Evolutionary conservation across 106 monocot genomes (phyloP).

Genomic region (Gastrodia elata): DNA sequence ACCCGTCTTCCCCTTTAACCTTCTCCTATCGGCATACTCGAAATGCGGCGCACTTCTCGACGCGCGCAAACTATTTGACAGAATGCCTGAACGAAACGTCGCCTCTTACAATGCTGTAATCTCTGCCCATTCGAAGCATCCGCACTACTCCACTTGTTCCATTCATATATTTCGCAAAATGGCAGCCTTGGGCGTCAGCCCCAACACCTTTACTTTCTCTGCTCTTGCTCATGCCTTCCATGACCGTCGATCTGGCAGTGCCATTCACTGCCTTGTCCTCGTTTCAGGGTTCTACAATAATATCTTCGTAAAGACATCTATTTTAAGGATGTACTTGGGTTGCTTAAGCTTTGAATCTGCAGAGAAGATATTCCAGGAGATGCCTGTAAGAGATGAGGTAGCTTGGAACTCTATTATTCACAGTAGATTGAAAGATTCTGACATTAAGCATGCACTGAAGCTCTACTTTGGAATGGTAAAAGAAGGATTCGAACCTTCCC

Average conservation of each 20-base stretch:
- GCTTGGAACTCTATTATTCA: slow-evolving; percentile 66
- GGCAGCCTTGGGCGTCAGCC: slow-evolving; percentile 18
- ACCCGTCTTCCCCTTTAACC: slow-evolving; percentile 61
- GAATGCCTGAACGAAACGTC: slow-evolving; percentile 44
- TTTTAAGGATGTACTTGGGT: slow-evolving; percentile 54
- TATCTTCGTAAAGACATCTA: slow-evolving; percentile 47
- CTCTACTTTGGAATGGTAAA: slow-evolving; percentile 24
- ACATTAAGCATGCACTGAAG: slow-evolving; percentile 12
- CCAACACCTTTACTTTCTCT: slow-evolving; percentile 42
- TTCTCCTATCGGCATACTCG: slow-evolving; percentile 50
- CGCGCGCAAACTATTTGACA: slow-evolving; percentile 53
- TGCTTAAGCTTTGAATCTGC: slow-evolving; percentile 20
- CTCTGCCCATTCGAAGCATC: slow-evolving; percentile 36
- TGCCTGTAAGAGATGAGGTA: slow-evolving; percentile 42
- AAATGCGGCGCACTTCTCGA: slow-evolving; percentile 29
- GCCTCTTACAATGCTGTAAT: slow-evolving; percentile 72
- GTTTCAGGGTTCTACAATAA: slow-evolving; percentile 29
- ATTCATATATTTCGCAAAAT: slow-evolving; percentile 32
- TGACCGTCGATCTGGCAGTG: slow-evolving; percentile 16
- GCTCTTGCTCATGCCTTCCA: slow-evolving; percentile 42
- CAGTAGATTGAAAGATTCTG: slow-evolving; percentile 23
- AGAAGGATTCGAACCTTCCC: slow-evolving; percentile 15
- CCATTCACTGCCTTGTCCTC: slow-evolving; percentile 34
- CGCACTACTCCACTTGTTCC: slow-evolving; percentile 9
- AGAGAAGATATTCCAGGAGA: slow-evolving; percentile 43